phyloP scores from a whole-genome alignment of 2,329 filamentous ascomycete species.

The Whalleya microplaca region DNA sequence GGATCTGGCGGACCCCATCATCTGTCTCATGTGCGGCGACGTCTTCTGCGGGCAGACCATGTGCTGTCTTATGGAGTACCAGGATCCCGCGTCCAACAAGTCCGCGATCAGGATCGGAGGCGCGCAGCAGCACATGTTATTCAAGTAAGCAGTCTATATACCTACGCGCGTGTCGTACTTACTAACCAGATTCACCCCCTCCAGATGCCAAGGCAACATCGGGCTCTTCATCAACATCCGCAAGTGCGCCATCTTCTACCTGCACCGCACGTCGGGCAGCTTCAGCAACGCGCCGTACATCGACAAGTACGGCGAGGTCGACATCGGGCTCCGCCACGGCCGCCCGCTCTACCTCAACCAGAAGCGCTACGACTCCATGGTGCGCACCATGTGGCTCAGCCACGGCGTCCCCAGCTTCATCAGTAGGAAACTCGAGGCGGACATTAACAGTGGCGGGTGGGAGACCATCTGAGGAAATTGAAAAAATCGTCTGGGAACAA shows the following conservation, averaged over 20 bases:
- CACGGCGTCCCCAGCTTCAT: conserved; percentile 90
- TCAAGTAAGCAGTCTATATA: conserved; percentile 61
- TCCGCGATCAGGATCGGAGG: conserved; percentile 67
- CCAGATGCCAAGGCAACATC: conserved; percentile 82
- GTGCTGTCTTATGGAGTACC: conserved; percentile 77
- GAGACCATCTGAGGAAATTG: conserved; percentile 66
- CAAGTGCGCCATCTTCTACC: conserved; percentile 89
- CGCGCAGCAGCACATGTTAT: conserved; percentile 83
- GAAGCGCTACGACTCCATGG: conserved; percentile 86
- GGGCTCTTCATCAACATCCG: conserved; percentile 97
- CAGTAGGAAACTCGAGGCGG: conserved; percentile 85
- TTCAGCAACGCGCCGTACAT: conserved; percentile 91
- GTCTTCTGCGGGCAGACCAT: conserved; percentile 94
- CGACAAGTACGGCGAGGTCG: conserved; percentile 93
- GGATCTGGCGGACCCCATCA: conserved; percentile 85
- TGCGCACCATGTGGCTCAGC: conserved; percentile 83
- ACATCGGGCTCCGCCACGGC: conserved; percentile 84
- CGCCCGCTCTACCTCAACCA: conserved; percentile 93
- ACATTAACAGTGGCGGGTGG: conserved; percentile 98
- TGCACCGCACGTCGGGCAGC: conserved; percentile 80
- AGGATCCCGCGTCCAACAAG: conserved; percentile 44
- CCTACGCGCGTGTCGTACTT: background rate
- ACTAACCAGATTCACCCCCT: conserved; percentile 28
- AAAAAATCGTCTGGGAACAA: background rate
- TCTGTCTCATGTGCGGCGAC: conserved; percentile 95